These are phyloP conservation scores for Coffea canephora DNA, from an alignment of 257 asterid genomes.

Conservation along the genomic window DNA sequence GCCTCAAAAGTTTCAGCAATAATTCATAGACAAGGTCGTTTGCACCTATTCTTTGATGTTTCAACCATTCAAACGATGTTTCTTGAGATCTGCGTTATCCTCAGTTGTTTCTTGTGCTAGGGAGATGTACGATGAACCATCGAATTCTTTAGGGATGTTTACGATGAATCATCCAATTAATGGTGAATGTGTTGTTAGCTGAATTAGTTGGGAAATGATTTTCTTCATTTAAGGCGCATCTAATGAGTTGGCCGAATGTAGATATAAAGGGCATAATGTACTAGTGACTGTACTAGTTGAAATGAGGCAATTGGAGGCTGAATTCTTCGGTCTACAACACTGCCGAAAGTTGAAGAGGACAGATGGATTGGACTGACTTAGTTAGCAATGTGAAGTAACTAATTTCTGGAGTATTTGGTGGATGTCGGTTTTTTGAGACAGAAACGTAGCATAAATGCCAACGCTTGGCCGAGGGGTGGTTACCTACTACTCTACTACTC, in stretches of 20 bases:
- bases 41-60: not conserved
- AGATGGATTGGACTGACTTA: not conserved
- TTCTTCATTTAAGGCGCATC: slow-evolving; percentile 5
- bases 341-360: slow-evolving; percentile 1
- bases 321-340: not conserved
- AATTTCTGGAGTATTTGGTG: not conserved
- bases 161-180: not conserved
- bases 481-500: not conserved
- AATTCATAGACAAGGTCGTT: not conserved
- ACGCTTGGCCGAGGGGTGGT: not conserved
- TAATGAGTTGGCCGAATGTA: slow-evolving; percentile 13
- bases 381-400: not conserved
- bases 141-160: not conserved
- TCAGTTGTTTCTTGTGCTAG: not conserved
- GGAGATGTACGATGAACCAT: not conserved
- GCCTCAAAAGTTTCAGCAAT: not conserved
- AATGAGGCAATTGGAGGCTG: slow-evolving; percentile 5
- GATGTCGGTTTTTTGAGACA: not conserved
- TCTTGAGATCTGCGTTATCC: not conserved
- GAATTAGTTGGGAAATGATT: slow-evolving; percentile 13
- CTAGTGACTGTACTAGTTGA: slow-evolving; percentile 15
- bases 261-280: slow-evolving; percentile 1
- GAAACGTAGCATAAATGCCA: not conserved
- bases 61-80: not conserved
- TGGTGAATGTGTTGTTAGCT: slow-evolving; percentile 7